Evolutionary conservation across 768 basidiomycete species (phyloP).

Genomic region (Pilatotrama ljubarskyi): DNA sequence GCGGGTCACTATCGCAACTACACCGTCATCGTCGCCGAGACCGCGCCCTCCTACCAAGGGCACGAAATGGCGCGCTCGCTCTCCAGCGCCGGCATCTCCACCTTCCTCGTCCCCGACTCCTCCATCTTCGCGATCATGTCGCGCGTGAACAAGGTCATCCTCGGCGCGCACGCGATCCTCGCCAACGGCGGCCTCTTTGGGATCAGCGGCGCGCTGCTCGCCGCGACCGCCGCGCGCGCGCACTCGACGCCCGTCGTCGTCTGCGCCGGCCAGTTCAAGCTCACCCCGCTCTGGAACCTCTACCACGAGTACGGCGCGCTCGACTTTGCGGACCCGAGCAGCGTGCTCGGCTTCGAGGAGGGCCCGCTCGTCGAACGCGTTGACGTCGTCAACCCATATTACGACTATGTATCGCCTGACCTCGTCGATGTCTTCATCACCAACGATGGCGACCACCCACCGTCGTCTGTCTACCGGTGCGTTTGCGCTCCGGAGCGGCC

Average conservation of each 20-base stretch:
- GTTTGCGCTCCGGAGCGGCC: slow-evolving; percentile 19
- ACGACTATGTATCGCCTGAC: slow-evolving; percentile 93
- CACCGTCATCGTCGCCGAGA: slow-evolving; percentile 95
- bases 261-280: slow-evolving; percentile 94
- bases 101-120: slow-evolving; percentile 96
- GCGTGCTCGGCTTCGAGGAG: slow-evolving; percentile 72
- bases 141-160: slow-evolving; percentile 92
- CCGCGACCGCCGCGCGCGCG: slow-evolving; percentile 82
- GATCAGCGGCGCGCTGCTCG: slow-evolving; percentile 79
- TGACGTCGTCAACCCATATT: slow-evolving; percentile 94
- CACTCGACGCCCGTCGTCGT: slow-evolving; percentile 93
- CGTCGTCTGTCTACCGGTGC: slow-evolving; percentile 87
- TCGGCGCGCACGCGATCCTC: slow-evolving; percentile 93
- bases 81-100: slow-evolving; percentile 81
- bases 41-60: slow-evolving; percentile 88
- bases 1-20: slow-evolving; percentile 90
- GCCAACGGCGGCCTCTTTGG: slow-evolving; percentile 97
- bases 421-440: slow-evolving; percentile 93
- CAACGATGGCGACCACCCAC: slow-evolving; percentile 96
- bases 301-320: slow-evolving; percentile 84
- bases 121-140: slow-evolving; percentile 96
- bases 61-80: slow-evolving; percentile 82
- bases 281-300: slow-evolving; percentile 88
- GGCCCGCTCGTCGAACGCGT: slow-evolving; percentile 82
- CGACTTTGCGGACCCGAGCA: slow-evolving; percentile 74